Evolutionary conservation across 805 yeast genomes (phyloP).

Genomic region (Sungouiozyma ichnusensis): DNA sequence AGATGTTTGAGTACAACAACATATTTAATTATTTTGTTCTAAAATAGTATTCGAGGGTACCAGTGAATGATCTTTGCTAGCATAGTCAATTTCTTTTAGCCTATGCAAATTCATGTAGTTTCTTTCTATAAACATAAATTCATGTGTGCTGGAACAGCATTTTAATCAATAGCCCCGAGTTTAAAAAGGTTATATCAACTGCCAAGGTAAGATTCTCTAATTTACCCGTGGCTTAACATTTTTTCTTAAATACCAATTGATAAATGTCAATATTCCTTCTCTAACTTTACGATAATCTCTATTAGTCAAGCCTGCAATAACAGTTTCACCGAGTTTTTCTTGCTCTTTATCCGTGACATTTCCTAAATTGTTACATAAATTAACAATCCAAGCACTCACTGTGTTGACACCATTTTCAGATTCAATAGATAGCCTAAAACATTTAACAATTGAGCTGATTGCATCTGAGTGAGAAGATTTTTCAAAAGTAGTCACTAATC

Average conservation of each 20-base stretch:
- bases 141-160: not conserved
- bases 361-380: slow-evolving; percentile 37
- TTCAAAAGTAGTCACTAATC: slow-evolving; percentile 63
- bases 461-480: slow-evolving; percentile 62
- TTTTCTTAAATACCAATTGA: slow-evolving; percentile 73
- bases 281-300: slow-evolving; percentile 69
- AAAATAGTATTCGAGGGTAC: not conserved
- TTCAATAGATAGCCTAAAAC: slow-evolving; percentile 45
- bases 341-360: slow-evolving; percentile 63
- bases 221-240: slow-evolving; percentile 43
- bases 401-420: slow-evolving; percentile 31
- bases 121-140: not conserved
- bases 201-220: not conserved
- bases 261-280: slow-evolving; percentile 61
- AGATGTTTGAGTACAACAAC: slow-evolving; percentile 11
- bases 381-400: slow-evolving; percentile 46
- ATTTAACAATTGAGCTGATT: slow-evolving; percentile 58
- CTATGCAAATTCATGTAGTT: too few species aligned
- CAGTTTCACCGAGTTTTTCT: slow-evolving; percentile 45
- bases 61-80: too few species aligned
- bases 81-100: too few species aligned
- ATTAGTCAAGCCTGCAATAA: slow-evolving; percentile 50
- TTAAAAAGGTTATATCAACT: not conserved
- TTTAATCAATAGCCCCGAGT: not conserved
- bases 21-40: slow-evolving; percentile 1